Evolutionary conservation across 2,329 filamentous ascomycete species (phyloP).

Genomic region (Colletotrichum graminicola): DNA sequence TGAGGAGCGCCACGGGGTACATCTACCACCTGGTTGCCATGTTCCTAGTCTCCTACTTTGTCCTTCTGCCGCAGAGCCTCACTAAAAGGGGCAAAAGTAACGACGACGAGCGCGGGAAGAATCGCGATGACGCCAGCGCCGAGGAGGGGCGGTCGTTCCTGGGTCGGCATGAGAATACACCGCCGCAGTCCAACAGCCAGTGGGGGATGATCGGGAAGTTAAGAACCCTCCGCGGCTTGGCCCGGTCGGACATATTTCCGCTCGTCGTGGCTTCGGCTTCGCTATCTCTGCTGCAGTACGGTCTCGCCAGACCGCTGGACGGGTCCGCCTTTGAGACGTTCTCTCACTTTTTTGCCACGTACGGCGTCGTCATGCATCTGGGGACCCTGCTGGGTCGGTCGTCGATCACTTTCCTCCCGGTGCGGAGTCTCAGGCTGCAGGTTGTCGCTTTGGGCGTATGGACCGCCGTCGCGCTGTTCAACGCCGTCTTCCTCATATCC

Average conservation of each 20-base stretch:
- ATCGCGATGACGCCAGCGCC: constrained; percentile 20
- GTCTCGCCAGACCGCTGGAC: constrained; percentile 48
- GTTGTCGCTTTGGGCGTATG: constrained; percentile 38
- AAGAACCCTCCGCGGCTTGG: constrained; percentile 38
- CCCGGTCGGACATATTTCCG: constrained; percentile 47
- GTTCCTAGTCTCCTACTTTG: constrained; percentile 47
- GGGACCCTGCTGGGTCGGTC: constrained; percentile 48
- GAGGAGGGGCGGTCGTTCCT: constrained; percentile 37
- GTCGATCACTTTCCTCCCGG: constrained; percentile 43
- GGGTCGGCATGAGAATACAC: background rate
- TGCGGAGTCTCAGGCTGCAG: constrained; percentile 33
- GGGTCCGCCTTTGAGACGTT: constrained; percentile 46
- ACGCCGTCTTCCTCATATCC: constrained; percentile 45
- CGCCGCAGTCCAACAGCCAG: background rate
- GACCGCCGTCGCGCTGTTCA: constrained; percentile 40
- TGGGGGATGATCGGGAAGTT: constrained; percentile 39
- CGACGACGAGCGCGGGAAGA: constrained; percentile 41
- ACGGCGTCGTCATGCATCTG: constrained; percentile 48
- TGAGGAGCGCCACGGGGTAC: constrained; percentile 48
- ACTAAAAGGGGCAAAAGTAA: constrained; percentile 8
- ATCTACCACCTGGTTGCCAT: constrained; percentile 47
- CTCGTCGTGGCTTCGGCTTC: constrained; percentile 45
- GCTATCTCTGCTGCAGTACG: constrained; percentile 47
- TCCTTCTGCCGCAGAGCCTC: constrained; percentile 46
- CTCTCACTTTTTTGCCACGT: constrained; percentile 48